Evolutionary conservation across 768 basidiomycete species (phyloP).

Genomic region (Tricholomella constricta): DNA sequence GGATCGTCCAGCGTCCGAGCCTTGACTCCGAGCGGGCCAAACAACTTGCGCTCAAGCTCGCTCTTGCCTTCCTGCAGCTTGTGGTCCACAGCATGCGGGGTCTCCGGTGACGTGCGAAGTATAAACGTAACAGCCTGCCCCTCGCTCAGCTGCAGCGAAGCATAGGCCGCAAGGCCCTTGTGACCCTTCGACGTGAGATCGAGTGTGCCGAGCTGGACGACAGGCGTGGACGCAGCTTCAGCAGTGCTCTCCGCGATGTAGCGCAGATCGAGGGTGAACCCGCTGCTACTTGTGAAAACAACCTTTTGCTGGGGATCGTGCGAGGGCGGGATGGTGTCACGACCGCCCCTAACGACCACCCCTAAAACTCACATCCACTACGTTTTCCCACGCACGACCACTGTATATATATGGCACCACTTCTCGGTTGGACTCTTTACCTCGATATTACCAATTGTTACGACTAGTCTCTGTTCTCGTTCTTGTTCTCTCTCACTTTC

Average conservation of each 20-base stretch:
- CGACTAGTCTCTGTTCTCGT: too few species aligned
- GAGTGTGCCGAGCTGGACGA: conserved; percentile 57
- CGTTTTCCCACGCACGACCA: too few species aligned
- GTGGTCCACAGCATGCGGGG: not conserved
- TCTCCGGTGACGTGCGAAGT: conserved; percentile 63
- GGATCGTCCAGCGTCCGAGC: conserved; percentile 63
- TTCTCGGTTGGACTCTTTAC: too few species aligned
- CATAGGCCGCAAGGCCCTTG: conserved; percentile 63
- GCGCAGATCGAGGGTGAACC: conserved; percentile 71
- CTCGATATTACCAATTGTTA: too few species aligned
- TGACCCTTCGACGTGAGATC: conserved; percentile 75
- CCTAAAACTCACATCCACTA: too few species aligned
- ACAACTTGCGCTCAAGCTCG: not conserved
- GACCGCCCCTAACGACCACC: too few species aligned
- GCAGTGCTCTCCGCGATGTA: conserved; percentile 64
- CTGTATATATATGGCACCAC: too few species aligned
- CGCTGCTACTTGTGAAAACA: conserved; percentile 56
- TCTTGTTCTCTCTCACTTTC: too few species aligned
- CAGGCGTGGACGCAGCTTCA: conserved; percentile 38
- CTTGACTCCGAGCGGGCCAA: conserved; percentile 34
- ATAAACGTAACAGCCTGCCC: conserved; percentile 93
- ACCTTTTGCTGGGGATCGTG: conserved; percentile 46
- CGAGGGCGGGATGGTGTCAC: conserved; percentile 19
- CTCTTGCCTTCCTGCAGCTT: not conserved
- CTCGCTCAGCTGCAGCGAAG: conserved; percentile 67